Conservation (phyloP, 768 basidiomycete genomes). For the Phylloporus scabripes region DNA sequence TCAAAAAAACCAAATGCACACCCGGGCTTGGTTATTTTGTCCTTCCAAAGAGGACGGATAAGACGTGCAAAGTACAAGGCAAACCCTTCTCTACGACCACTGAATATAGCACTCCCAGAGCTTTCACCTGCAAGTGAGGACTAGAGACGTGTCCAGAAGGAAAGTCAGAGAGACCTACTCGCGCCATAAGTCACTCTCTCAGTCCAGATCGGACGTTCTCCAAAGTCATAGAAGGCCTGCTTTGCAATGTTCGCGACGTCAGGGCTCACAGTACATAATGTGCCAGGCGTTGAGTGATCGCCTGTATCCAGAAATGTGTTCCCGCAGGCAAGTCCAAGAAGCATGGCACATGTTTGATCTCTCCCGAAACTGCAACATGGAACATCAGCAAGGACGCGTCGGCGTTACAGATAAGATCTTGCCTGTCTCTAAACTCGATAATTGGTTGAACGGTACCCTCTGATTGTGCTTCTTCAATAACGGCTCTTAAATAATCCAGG, state of each 20-base stretch:
- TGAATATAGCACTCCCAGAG: constrained; percentile 73
- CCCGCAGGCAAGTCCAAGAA: constrained; percentile 77
- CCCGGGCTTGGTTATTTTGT: constrained; percentile 65
- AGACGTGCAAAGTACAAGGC: constrained; percentile 83
- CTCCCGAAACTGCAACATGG: constrained; percentile 66
- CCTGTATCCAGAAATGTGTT: constrained; percentile 70
- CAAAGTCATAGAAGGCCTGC: constrained; percentile 82
- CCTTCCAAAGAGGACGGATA: constrained; percentile 82
- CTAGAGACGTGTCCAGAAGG: background rate
- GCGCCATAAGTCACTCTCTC: constrained; percentile 75
- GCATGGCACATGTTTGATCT: constrained; percentile 90
- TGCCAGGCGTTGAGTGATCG: constrained; percentile 42
- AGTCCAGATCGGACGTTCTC: constrained; percentile 78
- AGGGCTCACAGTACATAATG: constrained; percentile 47
- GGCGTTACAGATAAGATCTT: constrained; percentile 11
- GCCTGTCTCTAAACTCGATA: constrained; percentile 80
- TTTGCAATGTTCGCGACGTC: constrained; percentile 71
- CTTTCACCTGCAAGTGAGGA: constrained; percentile 44
- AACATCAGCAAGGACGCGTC: constrained; percentile 2
- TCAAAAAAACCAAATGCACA: constrained; percentile 29
- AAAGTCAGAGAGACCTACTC: constrained; percentile 36
- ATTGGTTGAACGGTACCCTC: constrained; percentile 76
- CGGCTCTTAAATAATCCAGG: constrained; percentile 76
- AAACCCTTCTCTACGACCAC: constrained; percentile 84
- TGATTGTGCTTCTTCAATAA: constrained; percentile 76